Evolutionary conservation across 2,329 filamentous ascomycete genomes (phyloP).

Genomic region (Sporothrix variecibatus): DNA sequence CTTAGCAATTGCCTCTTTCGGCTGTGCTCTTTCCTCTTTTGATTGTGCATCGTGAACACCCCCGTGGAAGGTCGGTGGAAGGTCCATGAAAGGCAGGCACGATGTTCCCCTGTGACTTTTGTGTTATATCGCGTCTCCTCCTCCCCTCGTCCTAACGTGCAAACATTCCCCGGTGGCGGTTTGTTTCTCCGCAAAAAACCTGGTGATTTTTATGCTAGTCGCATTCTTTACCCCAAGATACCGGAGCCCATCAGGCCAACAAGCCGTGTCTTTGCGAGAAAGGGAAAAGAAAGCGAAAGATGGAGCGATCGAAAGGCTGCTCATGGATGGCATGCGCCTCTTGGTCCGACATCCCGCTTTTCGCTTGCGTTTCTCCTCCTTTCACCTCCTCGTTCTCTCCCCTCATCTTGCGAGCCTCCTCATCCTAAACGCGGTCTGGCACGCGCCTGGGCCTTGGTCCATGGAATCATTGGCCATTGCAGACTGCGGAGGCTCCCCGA

Average conservation of each 20-base stretch:
- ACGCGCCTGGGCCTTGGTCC: not conserved
- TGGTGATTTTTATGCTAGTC: not conserved
- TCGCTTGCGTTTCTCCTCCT: not conserved
- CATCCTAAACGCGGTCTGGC: not conserved
- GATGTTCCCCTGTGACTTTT: not conserved
- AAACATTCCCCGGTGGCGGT: conserved; percentile 5
- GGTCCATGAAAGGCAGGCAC: not conserved
- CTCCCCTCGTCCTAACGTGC: not conserved
- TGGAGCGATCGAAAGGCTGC: not conserved
- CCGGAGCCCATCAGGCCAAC: not conserved
- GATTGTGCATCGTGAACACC: not conserved
- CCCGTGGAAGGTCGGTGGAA: not conserved
- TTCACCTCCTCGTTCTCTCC: not conserved
- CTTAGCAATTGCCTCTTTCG: conserved; percentile 15
- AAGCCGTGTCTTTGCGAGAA: not conserved
- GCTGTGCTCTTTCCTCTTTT: conserved; percentile 4
- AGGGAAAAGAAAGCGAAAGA: not conserved
- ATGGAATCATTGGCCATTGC: not conserved
- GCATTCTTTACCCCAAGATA: not conserved
- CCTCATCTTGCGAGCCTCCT: not conserved
- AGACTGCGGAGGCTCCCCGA: not conserved
- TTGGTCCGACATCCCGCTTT: not conserved
- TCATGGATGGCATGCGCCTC: not conserved
- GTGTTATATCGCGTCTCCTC: not conserved
- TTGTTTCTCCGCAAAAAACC: conserved; percentile 17